phyloP scores from a whole-genome alignment of 345 rosid species.

The Eucalyptus pauciflora region DNA sequence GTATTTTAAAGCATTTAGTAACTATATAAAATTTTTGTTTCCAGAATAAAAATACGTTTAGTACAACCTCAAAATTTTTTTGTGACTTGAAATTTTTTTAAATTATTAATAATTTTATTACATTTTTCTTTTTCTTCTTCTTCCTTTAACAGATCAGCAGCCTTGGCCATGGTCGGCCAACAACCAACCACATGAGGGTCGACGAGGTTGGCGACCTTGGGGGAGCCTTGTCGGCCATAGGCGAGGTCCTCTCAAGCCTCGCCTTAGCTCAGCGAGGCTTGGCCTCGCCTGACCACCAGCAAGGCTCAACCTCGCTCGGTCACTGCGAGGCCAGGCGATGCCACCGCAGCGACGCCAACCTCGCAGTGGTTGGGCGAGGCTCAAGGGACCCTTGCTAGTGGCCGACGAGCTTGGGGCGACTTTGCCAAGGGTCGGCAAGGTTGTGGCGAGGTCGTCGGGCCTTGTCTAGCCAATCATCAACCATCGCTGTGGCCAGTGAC shows the following conservation, averaged over 20 bases:
- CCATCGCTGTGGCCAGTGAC: accelerated
- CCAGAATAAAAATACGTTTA: accelerated
- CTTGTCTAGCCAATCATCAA: too few species aligned
- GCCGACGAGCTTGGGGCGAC: accelerated
- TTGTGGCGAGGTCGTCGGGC: accelerated
- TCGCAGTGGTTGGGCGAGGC: accelerated
- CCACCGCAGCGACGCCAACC: accelerated
- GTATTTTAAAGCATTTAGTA: too few species aligned
- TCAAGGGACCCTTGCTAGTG: accelerated
- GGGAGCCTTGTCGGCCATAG: accelerated
- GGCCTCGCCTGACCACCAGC: too few species aligned
- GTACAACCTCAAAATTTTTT: accelerated
- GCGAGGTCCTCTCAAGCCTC: too few species aligned
- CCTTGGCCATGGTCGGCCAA: accelerated
- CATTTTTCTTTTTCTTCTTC: too few species aligned
- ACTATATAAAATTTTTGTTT: too few species aligned
- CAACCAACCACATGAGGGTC: accelerated
- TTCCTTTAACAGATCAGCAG: accelerated
- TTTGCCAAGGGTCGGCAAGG: too few species aligned
- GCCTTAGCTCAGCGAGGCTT: too few species aligned
- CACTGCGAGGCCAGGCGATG: accelerated
- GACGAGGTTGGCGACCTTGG: accelerated
- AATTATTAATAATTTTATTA: too few species aligned
- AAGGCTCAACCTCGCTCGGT: accelerated
- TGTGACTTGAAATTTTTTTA: too few species aligned